Percentiles rank a stretch among this genome's conserved stretches.
Evolutionary conservation across 805 yeast species (phyloP).

Genomic region (Limtongozyma cylindracea): DNA sequence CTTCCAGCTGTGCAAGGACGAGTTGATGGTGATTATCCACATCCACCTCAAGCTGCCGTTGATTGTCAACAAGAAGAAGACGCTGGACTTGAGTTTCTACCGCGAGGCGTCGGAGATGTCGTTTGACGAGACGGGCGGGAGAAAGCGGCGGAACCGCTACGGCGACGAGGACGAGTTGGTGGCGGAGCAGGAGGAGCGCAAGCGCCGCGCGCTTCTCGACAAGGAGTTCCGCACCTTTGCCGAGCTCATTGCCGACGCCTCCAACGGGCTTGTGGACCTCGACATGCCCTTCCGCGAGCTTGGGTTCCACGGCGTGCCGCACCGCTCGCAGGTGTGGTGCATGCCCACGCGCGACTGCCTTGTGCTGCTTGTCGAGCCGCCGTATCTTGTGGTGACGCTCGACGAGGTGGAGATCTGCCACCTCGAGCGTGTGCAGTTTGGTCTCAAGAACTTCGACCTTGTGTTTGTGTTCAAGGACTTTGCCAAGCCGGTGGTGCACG

Average conservation of each 20-base stretch:
- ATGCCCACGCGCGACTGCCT: slow-evolving; percentile 96
- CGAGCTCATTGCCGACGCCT: slow-evolving; percentile 74
- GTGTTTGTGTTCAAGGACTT: slow-evolving; percentile 95
- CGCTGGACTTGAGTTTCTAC: slow-evolving; percentile 87
- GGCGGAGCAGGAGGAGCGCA: slow-evolving; percentile 95
- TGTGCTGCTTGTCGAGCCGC: slow-evolving; percentile 84
- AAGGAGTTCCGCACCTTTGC: slow-evolving; percentile 79
- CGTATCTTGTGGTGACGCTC: slow-evolving; percentile 75
- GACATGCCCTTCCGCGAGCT: slow-evolving; percentile 90
- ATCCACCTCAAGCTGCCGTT: slow-evolving; percentile 82
- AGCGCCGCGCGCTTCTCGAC: slow-evolving; percentile 73
- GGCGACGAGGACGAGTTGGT: slow-evolving; percentile 98
- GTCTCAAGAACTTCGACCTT: slow-evolving; percentile 84
- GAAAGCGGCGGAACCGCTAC: slow-evolving; percentile 67
- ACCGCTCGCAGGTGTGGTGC: slow-evolving; percentile 78
- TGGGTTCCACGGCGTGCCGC: slow-evolving; percentile 95
- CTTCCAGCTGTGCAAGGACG: slow-evolving; percentile 92
- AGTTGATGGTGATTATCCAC: slow-evolving; percentile 77
- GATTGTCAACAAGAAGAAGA: slow-evolving; percentile 87
- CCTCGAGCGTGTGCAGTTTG: slow-evolving; percentile 92
- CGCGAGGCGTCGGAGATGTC: slow-evolving; percentile 92
- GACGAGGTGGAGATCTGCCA: slow-evolving; percentile 89
- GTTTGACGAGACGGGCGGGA: slow-evolving; percentile 90
- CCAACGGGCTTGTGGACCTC: slow-evolving; percentile 62
- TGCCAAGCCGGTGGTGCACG: slow-evolving; percentile 64